Percentiles rank a stretch among this genome's conserved stretches.
phyloP scores from a whole-genome alignment of 169 alveolate genomes.

The Toxoplasma gondii region DNA sequence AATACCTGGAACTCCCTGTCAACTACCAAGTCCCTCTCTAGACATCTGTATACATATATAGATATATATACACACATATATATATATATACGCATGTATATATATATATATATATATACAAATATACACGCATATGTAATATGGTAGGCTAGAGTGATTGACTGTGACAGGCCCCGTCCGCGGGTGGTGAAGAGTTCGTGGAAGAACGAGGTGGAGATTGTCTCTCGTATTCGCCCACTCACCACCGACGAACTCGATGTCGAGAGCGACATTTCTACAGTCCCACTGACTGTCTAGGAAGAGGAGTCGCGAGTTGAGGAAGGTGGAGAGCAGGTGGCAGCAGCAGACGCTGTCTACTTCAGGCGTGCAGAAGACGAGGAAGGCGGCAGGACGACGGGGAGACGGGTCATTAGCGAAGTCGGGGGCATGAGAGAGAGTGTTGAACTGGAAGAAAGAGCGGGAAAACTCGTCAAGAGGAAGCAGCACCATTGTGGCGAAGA shows the following conservation, averaged over 20 bases:
- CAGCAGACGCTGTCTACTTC: constrained; percentile 39
- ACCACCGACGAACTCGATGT: constrained; percentile 20
- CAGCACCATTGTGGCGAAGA: constrained; percentile 21
- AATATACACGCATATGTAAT: too few relatives aligned
- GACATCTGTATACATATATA: background rate
- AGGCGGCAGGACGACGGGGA: background rate
- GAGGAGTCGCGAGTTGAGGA: constrained; percentile 11
- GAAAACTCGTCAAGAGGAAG: background rate
- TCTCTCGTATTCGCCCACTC: background rate
- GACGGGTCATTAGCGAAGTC: background rate
- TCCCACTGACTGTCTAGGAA: constrained; percentile 28
- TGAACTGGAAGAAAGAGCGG: background rate
- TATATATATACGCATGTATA: background rate
- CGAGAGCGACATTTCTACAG: background rate
- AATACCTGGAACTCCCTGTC: too few relatives aligned
- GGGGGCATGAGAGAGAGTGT: background rate
- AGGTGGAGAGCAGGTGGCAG: constrained; percentile 32
- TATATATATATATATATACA: background rate
- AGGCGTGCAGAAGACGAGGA: constrained; percentile 17
- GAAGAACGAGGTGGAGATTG: too few relatives aligned
- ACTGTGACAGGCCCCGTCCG: too few relatives aligned
- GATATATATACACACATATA: background rate
- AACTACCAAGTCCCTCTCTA: background rate
- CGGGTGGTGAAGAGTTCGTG: background rate
- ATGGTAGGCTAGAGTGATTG: too few relatives aligned